These are phyloP conservation scores for Penicillium hesseltinei DNA, from an alignment of 2,329 filamentous ascomycete species.

Conservation along the genomic window DNA sequence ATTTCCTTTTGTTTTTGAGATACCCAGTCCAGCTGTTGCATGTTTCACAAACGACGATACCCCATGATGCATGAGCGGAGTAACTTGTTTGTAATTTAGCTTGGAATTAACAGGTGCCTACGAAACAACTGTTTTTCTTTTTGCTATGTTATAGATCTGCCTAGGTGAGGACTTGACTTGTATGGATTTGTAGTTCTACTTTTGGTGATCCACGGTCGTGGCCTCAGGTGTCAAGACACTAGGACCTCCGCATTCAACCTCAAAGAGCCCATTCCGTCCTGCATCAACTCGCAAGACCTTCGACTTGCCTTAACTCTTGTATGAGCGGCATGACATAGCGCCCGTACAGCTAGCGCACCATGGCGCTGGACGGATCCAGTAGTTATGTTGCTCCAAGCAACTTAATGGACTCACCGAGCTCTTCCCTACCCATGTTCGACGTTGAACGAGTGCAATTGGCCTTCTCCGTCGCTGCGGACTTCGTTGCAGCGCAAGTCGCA, in stretches of 20 bases:
- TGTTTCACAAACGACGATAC: conserved; percentile 7
- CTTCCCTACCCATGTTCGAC: conserved; percentile 81
- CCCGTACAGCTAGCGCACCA: conserved; percentile 43
- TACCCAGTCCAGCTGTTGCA: conserved; percentile 9
- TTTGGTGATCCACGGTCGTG: neutral
- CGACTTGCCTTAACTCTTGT: conserved; percentile 14
- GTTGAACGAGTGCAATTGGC: conserved; percentile 89
- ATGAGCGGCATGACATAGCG: conserved; percentile 32
- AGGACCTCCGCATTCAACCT: conserved; percentile 15
- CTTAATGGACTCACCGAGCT: conserved; percentile 59
- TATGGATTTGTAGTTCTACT: neutral
- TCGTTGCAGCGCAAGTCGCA: conserved; percentile 92
- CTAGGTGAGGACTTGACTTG: neutral
- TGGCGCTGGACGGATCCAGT: conserved; percentile 69
- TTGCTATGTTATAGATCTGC: neutral
- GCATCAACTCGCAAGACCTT: conserved; percentile 4
- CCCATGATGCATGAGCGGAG: conserved; percentile 3
- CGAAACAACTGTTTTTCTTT: neutral
- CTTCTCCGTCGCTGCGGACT: conserved; percentile 91
- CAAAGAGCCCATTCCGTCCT: conserved; percentile 23
- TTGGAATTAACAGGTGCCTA: neutral
- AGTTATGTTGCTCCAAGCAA: conserved; percentile 69
- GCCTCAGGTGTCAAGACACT: conserved; percentile 10
- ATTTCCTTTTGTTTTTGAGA: conserved; percentile 2
- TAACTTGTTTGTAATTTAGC: neutral